phyloP scores from a whole-genome alignment of 2,329 filamentous ascomycete species.

The Exophiala phaeomuriformis region DNA sequence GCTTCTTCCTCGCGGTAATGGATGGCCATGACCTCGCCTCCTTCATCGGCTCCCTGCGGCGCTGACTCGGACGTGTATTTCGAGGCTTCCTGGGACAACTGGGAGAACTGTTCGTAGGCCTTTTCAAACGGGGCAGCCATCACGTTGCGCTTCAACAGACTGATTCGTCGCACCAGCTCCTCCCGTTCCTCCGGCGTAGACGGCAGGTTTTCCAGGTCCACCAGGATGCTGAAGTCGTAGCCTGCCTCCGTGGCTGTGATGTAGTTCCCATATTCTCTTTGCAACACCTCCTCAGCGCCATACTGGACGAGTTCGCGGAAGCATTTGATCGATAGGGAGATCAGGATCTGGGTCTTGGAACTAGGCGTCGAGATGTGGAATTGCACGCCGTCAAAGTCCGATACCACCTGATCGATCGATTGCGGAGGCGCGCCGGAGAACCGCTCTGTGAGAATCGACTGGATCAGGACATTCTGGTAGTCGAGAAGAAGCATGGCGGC shows the following conservation, averaged over 20 bases:
- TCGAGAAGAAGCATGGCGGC: conserved; percentile 78
- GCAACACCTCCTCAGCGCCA: conserved; percentile 82
- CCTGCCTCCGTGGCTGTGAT: conserved; percentile 80
- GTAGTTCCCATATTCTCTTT: conserved; percentile 89
- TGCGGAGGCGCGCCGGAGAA: conserved; percentile 60
- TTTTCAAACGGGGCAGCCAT: conserved; percentile 99
- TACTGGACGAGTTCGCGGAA: conserved; percentile 87
- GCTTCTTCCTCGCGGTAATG: conserved; percentile 98
- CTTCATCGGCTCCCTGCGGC: conserved; percentile 80
- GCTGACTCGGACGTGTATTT: conserved; percentile 92
- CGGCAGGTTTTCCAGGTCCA: conserved; percentile 84
- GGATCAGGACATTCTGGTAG: conserved; percentile 97
- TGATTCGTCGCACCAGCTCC: conserved; percentile 77
- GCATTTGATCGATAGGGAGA: conserved; percentile 93
- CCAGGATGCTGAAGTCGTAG: conserved; percentile 89
- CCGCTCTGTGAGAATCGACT: conserved; percentile 89
- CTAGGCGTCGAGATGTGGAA: conserved; percentile 98
- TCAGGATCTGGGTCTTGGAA: conserved; percentile 83
- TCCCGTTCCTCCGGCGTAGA: conserved; percentile 77
- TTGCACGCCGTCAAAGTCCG: conserved; percentile 96
- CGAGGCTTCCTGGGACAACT: conserved; percentile 76
- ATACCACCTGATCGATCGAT: conserved; percentile 95
- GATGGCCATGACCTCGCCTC: conserved; percentile 88
- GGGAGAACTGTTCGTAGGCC: conserved; percentile 87
- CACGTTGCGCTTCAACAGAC: conserved; percentile 90